Evolutionary conservation across 108 stramenopile genomes (phyloP).

Genomic region (Cylindrotheca fusiformis): DNA sequence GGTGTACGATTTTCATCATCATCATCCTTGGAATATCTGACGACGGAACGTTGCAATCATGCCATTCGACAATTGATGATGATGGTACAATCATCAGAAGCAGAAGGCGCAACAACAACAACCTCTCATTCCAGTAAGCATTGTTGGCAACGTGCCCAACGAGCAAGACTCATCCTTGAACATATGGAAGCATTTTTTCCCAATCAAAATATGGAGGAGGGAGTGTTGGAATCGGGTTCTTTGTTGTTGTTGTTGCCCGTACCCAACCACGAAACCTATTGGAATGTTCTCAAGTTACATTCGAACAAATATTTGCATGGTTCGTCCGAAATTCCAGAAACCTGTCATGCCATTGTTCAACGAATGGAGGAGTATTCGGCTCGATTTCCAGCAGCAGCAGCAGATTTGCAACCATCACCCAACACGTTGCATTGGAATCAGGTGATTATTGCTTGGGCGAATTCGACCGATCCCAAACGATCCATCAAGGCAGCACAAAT

Average conservation of each 20-base stretch:
- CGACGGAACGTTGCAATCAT: background rate
- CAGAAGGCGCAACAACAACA: background rate
- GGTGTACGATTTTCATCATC: background rate
- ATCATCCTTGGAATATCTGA: background rate
- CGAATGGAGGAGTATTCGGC: slow-evolving; percentile 8
- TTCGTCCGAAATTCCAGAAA: background rate
- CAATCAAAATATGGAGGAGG: background rate
- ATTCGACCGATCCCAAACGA: slow-evolving; percentile 9
- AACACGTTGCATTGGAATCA: slow-evolving; percentile 32
- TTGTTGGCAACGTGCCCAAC: slow-evolving; percentile 30
- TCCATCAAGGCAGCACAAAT: slow-evolving; percentile 22
- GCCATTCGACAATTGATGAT: background rate
- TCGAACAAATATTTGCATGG: slow-evolving; percentile 17
- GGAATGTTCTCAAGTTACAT: slow-evolving; percentile 17
- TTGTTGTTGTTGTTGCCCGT: slow-evolving; percentile 14
- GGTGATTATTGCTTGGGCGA: slow-evolving; percentile 24
- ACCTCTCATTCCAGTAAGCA: background rate
- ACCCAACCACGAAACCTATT: slow-evolving; percentile 27
- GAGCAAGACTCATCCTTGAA: slow-evolving; percentile 20
- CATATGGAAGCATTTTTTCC: slow-evolving; percentile 18
- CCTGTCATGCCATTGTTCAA: slow-evolving; percentile 15
- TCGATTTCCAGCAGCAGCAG: background rate
- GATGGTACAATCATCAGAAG: background rate
- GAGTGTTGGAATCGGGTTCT: background rate
- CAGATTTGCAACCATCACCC: slow-evolving; percentile 7